Percentiles rank a stretch among this genome's conserved stretches.
Evolutionary conservation across 1,284 basidiomycete species (phyloP).

Genomic region (Anthracocystis panici-leucophaei): DNA sequence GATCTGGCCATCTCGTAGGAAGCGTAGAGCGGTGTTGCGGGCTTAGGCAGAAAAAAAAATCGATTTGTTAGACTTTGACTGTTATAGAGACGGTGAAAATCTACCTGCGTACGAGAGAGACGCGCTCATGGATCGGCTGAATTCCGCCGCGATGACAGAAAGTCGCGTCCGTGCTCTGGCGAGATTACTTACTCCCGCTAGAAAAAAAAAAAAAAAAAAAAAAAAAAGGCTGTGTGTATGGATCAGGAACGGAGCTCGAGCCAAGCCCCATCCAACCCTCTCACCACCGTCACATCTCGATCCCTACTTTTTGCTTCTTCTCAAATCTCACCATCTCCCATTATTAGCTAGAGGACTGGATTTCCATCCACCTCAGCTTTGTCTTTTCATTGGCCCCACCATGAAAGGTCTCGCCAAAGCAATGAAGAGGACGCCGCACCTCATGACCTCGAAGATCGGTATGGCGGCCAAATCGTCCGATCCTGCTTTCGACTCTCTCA

Average conservation of each 20-base stretch:
- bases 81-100: background rate
- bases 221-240: background rate
- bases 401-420: conserved; percentile 64
- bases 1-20: too few relatives aligned
- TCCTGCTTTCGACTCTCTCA: conserved; percentile 65
- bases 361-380: background rate
- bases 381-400: conserved; percentile 15
- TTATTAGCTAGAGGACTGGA: conserved; percentile 1
- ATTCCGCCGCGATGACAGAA: conserved; percentile 32
- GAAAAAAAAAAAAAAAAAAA: too few relatives aligned
- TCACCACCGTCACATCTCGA: background rate
- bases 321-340: background rate
- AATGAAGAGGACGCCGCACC: conserved; percentile 66
- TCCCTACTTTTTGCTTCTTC: background rate
- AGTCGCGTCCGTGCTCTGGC: conserved; percentile 19
- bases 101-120: conserved; percentile 20
- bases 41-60: too few relatives aligned
- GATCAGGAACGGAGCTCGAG: conserved; percentile 7
- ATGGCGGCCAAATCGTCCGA: conserved; percentile 65
- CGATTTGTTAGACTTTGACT: background rate
- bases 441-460: conserved; percentile 66
- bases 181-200: background rate
- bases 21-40: too few relatives aligned
- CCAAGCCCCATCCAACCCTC: background rate
- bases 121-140: background rate